A percentile compares a stretch with the other conserved stretches of the same genome.
Evolutionary conservation across 495 filamentous ascomycete species (phyloP).

Genomic region (Hyaloscypha hepaticicola): DNA sequence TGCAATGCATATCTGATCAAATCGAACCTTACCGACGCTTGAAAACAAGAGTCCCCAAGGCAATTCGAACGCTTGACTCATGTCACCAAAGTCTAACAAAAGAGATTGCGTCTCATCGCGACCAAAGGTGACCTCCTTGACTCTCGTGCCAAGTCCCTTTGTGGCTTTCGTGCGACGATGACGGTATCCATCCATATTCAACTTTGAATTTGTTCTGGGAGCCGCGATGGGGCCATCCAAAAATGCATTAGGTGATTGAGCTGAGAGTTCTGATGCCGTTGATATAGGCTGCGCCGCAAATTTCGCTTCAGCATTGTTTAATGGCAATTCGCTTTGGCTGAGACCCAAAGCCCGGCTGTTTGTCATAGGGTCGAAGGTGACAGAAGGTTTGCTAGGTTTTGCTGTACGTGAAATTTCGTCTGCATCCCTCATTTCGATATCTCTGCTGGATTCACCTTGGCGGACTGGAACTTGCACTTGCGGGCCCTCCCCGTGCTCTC

Average conservation of each 20-base stretch:
- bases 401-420: not conserved
- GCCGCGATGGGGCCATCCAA: not conserved
- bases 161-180: slow-evolving; percentile 5
- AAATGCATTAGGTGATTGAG: not conserved
- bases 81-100: slow-evolving; percentile 16
- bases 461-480: not conserved
- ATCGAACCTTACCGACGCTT: slow-evolving; percentile 4
- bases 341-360: not conserved
- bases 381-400: not conserved
- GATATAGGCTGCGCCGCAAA: not conserved
- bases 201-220: slow-evolving; percentile 5
- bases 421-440: not conserved
- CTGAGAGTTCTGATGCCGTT: not conserved
- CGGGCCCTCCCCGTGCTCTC: no score
- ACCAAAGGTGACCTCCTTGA: slow-evolving; percentile 27
- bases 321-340: not conserved
- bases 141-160: not conserved
- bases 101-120: slow-evolving; percentile 11
- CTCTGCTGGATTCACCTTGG: not conserved
- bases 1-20: slow-evolving; percentile 26
- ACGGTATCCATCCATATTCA: slow-evolving; percentile 17
- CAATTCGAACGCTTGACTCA: not conserved
- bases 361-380: not conserved
- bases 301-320: not conserved
- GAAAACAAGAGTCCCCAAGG: slow-evolving; percentile 17